These are phyloP conservation scores for Tarenaya hassleriana DNA, from an alignment of 345 rosid species.

Conservation along the genomic window DNA sequence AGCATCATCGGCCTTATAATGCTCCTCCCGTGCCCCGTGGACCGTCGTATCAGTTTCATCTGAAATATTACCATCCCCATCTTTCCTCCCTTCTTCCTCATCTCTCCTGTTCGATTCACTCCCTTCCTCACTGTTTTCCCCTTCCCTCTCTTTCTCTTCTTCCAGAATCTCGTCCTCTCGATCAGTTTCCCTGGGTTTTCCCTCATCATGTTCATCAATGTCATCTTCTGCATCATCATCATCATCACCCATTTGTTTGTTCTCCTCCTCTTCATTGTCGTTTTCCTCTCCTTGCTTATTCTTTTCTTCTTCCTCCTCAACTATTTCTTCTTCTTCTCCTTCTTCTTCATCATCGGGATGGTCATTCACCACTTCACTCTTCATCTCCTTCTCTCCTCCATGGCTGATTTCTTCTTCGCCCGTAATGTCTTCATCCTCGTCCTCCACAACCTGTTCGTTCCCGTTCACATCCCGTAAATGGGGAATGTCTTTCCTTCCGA, in stretches of 20 bases:
- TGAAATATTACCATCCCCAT: slow-evolving; percentile 32
- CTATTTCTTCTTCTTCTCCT: slow-evolving; percentile 37
- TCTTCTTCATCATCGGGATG: slow-evolving; percentile 27
- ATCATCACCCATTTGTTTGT: slow-evolving; percentile 35
- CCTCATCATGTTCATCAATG: slow-evolving; percentile 43
- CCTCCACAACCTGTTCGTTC: slow-evolving; percentile 42
- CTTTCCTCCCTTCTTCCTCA: slow-evolving; percentile 31
- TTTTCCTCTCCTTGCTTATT: slow-evolving; percentile 35
- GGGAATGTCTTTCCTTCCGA: slow-evolving; percentile 77
- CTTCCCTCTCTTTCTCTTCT: slow-evolving; percentile 37
- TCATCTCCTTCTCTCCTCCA: slow-evolving; percentile 28
- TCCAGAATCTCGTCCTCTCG: slow-evolving; percentile 55
- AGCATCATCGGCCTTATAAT: slow-evolving; percentile 89
- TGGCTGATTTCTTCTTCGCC: too few species aligned
- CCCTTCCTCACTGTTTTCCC: too few species aligned
- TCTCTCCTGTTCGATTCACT: neutral
- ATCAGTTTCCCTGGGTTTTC: slow-evolving; percentile 35
- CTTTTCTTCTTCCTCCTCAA: slow-evolving; percentile 38
- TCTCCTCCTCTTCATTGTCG: slow-evolving; percentile 39
- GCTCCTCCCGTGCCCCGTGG: slow-evolving; percentile 78
- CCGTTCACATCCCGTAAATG: slow-evolving; percentile 28
- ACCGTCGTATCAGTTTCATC: slow-evolving; percentile 31
- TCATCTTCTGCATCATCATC: slow-evolving; percentile 24
- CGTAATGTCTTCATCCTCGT: slow-evolving; percentile 25
- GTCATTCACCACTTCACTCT: slow-evolving; percentile 6